A percentile compares a stretch with the other conserved stretches of the same genome.
Evolutionary conservation across 2,329 filamentous ascomycete species (phyloP).

Genomic region (Falciphora oryzae): DNA sequence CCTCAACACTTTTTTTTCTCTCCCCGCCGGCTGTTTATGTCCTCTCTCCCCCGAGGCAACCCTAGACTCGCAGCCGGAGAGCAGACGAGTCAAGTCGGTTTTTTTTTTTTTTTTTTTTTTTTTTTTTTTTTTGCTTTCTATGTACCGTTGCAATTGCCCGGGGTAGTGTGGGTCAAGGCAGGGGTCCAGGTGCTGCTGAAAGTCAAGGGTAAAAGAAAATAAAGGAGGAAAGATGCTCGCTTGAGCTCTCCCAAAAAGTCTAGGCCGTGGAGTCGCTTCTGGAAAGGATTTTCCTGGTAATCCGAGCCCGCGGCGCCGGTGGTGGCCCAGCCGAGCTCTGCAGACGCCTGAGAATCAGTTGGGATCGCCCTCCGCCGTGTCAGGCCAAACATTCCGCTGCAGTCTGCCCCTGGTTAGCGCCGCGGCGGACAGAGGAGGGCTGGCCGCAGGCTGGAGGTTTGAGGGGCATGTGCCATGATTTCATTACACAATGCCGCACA

Average conservation of each 20-base stretch:
- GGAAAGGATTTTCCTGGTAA: background rate
- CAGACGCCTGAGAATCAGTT: background rate
- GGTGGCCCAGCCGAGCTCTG: background rate
- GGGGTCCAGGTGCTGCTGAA: too few species aligned
- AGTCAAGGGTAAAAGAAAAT: background rate
- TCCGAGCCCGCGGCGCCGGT: too few species aligned
- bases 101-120: too few species aligned
- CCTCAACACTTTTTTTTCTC: background rate
- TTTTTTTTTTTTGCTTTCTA: too few species aligned
- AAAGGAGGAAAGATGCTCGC: background rate
- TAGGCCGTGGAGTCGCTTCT: background rate
- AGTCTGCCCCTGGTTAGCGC: background rate
- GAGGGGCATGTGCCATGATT: background rate
- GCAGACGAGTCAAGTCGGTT: too few species aligned
- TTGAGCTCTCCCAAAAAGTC: background rate
- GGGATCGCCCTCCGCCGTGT: background rate
- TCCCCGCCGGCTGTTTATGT: background rate
- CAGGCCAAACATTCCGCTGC: background rate
- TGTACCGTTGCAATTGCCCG: background rate
- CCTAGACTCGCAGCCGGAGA: background rate
- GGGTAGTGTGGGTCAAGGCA: background rate
- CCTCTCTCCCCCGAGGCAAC: background rate
- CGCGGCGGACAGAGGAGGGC: background rate
- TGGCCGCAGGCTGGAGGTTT: background rate
- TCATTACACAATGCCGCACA: background rate